Evolutionary conservation across 495 filamentous ascomycete species (phyloP).

Genomic region (Xylaria grammica): DNA sequence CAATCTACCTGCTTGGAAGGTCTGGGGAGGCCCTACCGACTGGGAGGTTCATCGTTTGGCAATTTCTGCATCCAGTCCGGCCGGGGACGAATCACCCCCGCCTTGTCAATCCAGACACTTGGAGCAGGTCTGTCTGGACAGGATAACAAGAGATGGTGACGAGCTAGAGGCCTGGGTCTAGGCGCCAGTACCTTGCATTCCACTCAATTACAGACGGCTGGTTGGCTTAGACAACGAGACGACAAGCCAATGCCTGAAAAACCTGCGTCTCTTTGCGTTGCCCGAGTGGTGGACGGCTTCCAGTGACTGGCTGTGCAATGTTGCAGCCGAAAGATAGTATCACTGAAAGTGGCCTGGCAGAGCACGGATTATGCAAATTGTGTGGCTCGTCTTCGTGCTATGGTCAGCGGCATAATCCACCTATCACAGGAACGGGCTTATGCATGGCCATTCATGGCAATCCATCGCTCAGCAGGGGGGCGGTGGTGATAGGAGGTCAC

Average conservation of each 20-base stretch:
- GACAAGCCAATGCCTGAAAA: slow-evolving; percentile 16
- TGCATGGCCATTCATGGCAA: slow-evolving; percentile 20
- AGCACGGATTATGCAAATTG: slow-evolving; percentile 40
- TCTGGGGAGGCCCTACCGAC: slow-evolving; percentile 12
- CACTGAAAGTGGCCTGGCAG: slow-evolving; percentile 30
- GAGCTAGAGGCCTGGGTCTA: slow-evolving; percentile 8
- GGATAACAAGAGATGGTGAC: background rate
- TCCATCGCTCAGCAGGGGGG: slow-evolving; percentile 16
- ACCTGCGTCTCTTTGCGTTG: slow-evolving; percentile 27
- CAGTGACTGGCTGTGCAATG: slow-evolving; percentile 42
- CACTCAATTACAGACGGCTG: slow-evolving; percentile 13
- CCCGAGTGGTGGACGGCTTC: slow-evolving; percentile 28
- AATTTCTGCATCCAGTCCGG: slow-evolving; percentile 8
- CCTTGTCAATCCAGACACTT: slow-evolving; percentile 5
- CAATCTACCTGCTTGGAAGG: slow-evolving; percentile 6
- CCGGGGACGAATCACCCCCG: slow-evolving; percentile 13
- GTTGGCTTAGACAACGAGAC: slow-evolving; percentile 18
- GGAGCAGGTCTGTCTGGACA: background rate
- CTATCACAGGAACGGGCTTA: slow-evolving; percentile 34
- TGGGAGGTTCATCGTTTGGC: slow-evolving; percentile 17
- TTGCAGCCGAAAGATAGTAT: slow-evolving; percentile 38
- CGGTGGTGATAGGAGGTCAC: slow-evolving; percentile 26
- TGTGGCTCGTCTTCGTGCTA: slow-evolving; percentile 39
- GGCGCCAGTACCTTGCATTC: slow-evolving; percentile 16
- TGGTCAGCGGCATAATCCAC: slow-evolving; percentile 39